Base-by-base conservation (phyloP, 495 filamentous ascomycete genomes). In the Hypoxylon lenormandii region DNA sequence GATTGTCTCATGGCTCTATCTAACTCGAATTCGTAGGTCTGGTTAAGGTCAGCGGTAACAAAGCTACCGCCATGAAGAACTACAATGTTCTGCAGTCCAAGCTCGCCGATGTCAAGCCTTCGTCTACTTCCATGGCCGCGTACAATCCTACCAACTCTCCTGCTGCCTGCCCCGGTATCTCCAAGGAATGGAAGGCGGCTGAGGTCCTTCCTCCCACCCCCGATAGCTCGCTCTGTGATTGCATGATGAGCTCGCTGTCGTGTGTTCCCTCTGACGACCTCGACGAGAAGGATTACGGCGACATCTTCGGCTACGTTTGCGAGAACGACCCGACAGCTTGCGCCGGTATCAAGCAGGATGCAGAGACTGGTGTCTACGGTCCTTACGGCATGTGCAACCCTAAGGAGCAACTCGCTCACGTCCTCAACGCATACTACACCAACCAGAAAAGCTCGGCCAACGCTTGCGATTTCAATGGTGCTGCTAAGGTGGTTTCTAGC, bases 311-410 rank as follows among this genome's bases (percentile, higher is more conserved):
- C 72, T 83, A 81, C 57, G 84, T 97, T 74, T 98, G 95, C 79
- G 84, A 78, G 33, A 80, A 84, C 59, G 80, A 83, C 59, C 53
- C 49, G 8, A 69, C 70, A 23, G 74, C 76, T 3, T 97, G 95
- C 80, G 78, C 77, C 5, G 94, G 92, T 40, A 89, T 98, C 76
- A 77, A 77, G 45, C 80, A 83, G 67, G 92, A 97, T 76, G 84
- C 81, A 12, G 87, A 86, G 50, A 86, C 83, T 18, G 95, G 93
- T 50, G 81, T 81, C 19, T 98, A 96, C 77, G 95, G 95, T 50
- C 88, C 92, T 5, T 98, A 93, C 81, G 87, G 88, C 78, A 96
- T 97, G 91, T 98, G 95, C 84, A 85, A 84, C 69, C 64, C 87
- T 67, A 86, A 83, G 64, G 83, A 96, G 77, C 85, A 95, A 80